Evolutionary conservation across 176 grass and related monocot species (phyloP), one percentile per base, ranked within the genome.

Genomic region (Echinochloa phyllopogon): DNA sequence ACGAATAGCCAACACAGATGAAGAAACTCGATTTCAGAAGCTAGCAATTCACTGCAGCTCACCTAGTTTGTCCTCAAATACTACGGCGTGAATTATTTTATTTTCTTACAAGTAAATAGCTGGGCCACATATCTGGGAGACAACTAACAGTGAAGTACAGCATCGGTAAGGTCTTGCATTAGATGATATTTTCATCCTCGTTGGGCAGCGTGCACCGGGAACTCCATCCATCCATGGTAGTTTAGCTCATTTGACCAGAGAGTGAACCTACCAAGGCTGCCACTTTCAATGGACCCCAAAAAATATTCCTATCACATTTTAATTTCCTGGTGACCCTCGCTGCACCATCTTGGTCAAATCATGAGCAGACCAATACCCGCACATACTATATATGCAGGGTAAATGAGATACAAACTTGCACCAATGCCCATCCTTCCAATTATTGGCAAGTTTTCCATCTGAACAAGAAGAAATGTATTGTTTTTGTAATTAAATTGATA

Each of bases 381-480:
- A 50, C n/a, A 16, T 11, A 25, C 8, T 11, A 6, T 10, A 15
- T 25, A 52, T 0, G 5, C 13, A 8, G 51, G 33, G 29, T 10
- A 56, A 56, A 75, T 38, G 33, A 56, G 50, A 53, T 75, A 2
- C 4, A 74, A 74, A 50, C 8, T 13, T 41, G 69, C 16, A 10
- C 6, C 44, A 27, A 24, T 18, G 8, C 16, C 27, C 8, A 39
- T 58, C 47, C 47, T 75, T 75, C 15, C 4, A 75, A 39, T 18
- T 58, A 41, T 5, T 13, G 21, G 24, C 8, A 58, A 8, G 11
- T 41, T 57, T 14, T 76, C 41, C 36, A 58, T 16, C 50, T 76
- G 36, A 58, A 58, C 10, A 58, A 75, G 3, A 38, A 75, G 9
- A 76, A 42, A 69, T 55, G 69, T 49, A 74, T 16, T 74, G 36